Evolutionary conservation across 2,329 filamentous ascomycete species (phyloP).

Genomic region (Fonsecaea monophora): DNA sequence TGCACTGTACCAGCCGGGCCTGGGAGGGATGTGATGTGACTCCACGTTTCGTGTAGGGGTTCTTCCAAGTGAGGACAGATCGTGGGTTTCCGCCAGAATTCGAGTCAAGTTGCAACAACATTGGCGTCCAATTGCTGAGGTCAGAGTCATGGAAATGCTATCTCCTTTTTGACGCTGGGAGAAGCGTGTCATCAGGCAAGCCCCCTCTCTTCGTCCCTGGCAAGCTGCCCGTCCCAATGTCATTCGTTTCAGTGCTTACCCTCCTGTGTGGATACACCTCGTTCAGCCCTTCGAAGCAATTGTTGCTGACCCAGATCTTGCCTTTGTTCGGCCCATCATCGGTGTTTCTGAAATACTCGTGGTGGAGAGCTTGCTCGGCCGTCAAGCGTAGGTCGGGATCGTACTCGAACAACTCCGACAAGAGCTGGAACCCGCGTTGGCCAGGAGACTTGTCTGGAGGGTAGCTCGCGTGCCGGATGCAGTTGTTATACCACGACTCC

Average conservation of each 20-base stretch:
- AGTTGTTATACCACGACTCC: slow-evolving; percentile 80
- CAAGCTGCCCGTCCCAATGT: slow-evolving; percentile 87
- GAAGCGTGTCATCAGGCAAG: slow-evolving; percentile 72
- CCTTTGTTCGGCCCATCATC: slow-evolving; percentile 45
- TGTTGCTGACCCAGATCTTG: slow-evolving; percentile 64
- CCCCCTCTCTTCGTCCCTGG: slow-evolving; percentile 91
- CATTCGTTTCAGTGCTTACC: slow-evolving; percentile 93
- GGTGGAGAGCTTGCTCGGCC: slow-evolving; percentile 84
- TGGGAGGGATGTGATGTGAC: not conserved
- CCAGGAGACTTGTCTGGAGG: slow-evolving; percentile 66
- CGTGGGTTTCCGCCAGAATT: not conserved
- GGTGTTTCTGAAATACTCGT: slow-evolving; percentile 81
- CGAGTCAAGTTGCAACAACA: not conserved
- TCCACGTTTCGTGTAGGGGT: not conserved
- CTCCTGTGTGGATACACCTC: slow-evolving; percentile 87
- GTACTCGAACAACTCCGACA: slow-evolving; percentile 86
- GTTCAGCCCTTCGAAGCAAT: slow-evolving; percentile 90
- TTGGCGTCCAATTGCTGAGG: not conserved
- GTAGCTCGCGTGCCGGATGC: slow-evolving; percentile 66
- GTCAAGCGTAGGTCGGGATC: slow-evolving; percentile 88
- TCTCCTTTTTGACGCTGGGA: slow-evolving; percentile 38
- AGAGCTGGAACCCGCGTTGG: slow-evolving; percentile 78
- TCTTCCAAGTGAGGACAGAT: not conserved
- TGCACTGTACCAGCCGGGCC: not conserved
- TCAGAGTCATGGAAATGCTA: slow-evolving; percentile 23